These are phyloP conservation scores for Camelina hispida DNA, from an alignment of 345 rosid species.

Conservation along the genomic window DNA sequence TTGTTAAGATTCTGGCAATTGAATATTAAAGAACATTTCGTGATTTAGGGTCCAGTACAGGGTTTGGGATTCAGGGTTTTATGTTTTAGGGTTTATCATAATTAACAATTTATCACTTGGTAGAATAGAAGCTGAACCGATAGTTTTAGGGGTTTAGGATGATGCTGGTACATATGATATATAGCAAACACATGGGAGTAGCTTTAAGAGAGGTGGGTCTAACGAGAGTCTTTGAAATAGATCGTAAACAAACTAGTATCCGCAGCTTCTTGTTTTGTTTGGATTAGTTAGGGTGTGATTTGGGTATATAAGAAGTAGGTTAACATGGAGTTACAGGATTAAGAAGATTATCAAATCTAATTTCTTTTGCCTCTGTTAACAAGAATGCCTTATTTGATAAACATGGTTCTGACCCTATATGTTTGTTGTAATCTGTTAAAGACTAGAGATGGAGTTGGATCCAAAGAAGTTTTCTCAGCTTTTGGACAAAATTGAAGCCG, in stretches of 20 bases:
- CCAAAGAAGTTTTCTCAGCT: conserved; percentile 55
- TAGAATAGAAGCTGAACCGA: neutral
- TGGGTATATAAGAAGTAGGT: neutral
- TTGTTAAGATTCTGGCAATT: neutral
- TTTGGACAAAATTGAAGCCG: conserved; percentile 66
- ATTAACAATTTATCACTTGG: neutral
- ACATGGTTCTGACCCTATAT: neutral
- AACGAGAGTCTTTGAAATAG: neutral
- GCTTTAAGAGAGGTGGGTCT: neutral
- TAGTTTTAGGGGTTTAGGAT: neutral
- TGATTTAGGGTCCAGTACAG: neutral
- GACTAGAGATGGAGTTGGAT: conserved; percentile 60
- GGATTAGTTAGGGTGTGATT: neutral
- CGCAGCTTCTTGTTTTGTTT: neutral
- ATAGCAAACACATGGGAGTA: neutral
- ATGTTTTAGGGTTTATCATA: neutral
- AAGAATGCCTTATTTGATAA: neutral
- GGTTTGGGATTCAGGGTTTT: neutral
- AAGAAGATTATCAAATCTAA: neutral
- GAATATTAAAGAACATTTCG: neutral
- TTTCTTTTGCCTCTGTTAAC: neutral
- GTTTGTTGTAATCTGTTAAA: neutral
- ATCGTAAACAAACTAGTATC: neutral
- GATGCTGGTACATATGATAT: neutral
- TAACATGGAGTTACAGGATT: neutral